These are phyloP conservation scores for Phytophthora europaea DNA, from an alignment of 352 stramenopile genomes.

Conservation along the genomic window DNA sequence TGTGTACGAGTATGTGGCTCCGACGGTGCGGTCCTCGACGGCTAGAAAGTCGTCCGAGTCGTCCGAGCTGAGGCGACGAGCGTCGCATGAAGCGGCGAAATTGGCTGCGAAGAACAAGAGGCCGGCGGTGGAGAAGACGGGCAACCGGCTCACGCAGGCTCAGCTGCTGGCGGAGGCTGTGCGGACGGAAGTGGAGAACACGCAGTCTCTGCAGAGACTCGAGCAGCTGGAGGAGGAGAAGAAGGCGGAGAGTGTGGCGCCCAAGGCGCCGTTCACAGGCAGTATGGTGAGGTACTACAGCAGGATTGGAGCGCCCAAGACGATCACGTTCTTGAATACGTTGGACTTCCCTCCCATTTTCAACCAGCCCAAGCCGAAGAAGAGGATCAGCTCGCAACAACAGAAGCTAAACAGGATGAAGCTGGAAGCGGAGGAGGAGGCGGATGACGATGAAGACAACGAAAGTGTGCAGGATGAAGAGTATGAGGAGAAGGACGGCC, in stretches of 20 bases:
- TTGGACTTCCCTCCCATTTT: constrained; percentile 75
- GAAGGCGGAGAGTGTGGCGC: constrained; percentile 68
- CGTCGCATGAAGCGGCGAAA: constrained; percentile 63
- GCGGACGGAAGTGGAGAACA: constrained; percentile 82
- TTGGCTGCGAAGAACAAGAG: constrained; percentile 45
- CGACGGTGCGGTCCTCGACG: constrained; percentile 67
- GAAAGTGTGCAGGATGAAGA: constrained; percentile 39
- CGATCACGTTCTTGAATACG: constrained; percentile 87
- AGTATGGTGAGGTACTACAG: constrained; percentile 79
- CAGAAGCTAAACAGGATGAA: constrained; percentile 43
- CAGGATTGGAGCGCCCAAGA: constrained; percentile 67
- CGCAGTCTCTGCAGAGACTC: constrained; percentile 78
- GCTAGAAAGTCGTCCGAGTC: constrained; percentile 68
- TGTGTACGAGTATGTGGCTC: constrained; percentile 38
- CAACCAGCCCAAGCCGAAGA: constrained; percentile 66
- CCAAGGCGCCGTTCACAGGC: constrained; percentile 79
- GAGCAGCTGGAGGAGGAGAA: constrained; percentile 89
- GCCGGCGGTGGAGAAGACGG: constrained; percentile 44
- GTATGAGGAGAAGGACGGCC: constrained; percentile 38
- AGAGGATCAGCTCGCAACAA: constrained; percentile 54
- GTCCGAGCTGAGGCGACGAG: constrained; percentile 66
- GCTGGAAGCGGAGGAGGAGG: constrained; percentile 36
- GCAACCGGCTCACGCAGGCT: constrained; percentile 71
- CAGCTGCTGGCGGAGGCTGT: constrained; percentile 81
- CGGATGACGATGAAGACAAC: constrained; percentile 43